Evolutionary conservation across 352 stramenopile species (phyloP), one percentile per base, ranked within the genome.

Genomic region (Globisporangium canariense): DNA sequence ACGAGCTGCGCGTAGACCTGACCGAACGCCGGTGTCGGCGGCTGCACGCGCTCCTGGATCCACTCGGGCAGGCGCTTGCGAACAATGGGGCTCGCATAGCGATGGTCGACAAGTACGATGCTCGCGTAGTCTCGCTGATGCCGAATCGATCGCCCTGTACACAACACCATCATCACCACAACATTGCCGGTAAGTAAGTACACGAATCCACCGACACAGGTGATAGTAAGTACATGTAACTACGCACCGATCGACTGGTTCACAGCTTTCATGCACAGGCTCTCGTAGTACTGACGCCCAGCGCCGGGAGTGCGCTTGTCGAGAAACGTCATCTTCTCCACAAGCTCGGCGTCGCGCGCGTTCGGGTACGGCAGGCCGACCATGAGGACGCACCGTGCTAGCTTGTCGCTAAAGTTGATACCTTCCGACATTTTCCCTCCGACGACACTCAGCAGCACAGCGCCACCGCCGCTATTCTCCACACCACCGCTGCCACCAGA

Each of bases 321-420:
- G 28, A 98, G 68, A 68, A 94, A 98, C 28, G 73, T 66, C 95
- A 99, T 99, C 71, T 99, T 99, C 79, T 99, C 97, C 45, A 97
- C 83, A 13, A 99, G 75, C 51, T 99, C 93, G 2, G 93, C 81
- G 76, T 99, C 97, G 22, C 86, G 85, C 53, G 96, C 90, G 69
- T 99, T 98, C 49, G 98, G 92, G 77, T 99, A 99, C 6, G 98
- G 98, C 45, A 99, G 80, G 0, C 98, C 98, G 32, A 99, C 97
- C 77, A 99, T 98, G 14, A 99, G 86, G 30, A 99, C 95, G 67
- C 95, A 97, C 8, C 90, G 77, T 28, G 97, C 97, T 60, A 99
- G 86, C 8, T 99, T 96, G 69, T 99, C 94, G 63, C 87, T 98
- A 74, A 99, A 99, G 70, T 99, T 99, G 77, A 99, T 99, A 30